phyloP scores from a whole-genome alignment of 106 monocot species.

The Dioscorea alata region DNA sequence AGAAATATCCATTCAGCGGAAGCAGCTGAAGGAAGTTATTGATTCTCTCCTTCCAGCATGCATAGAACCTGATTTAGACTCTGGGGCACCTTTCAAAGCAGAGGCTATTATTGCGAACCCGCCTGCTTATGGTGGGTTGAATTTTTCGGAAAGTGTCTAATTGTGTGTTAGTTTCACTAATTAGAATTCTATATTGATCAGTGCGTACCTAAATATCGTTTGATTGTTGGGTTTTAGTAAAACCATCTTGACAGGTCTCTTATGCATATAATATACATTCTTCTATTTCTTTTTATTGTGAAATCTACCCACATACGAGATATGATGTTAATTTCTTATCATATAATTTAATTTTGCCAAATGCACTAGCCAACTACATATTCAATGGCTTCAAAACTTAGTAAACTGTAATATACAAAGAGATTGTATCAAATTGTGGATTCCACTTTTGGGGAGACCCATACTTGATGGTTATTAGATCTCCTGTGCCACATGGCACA shows the following conservation, averaged over 20 bases:
- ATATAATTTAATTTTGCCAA: too few species aligned
- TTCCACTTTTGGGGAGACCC: too few species aligned
- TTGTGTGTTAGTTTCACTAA: neutral
- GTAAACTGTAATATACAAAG: too few species aligned
- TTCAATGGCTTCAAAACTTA: too few species aligned
- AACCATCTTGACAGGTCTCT: neutral
- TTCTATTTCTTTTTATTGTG: neutral
- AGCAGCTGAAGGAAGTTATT: conserved; percentile 86
- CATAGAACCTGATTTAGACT: conserved; percentile 88
- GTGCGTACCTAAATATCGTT: neutral
- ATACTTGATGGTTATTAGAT: neutral
- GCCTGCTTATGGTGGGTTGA: conserved; percentile 85
- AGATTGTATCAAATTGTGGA: too few species aligned
- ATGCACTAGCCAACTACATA: too few species aligned
- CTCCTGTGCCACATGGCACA: neutral
- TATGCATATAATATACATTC: neutral
- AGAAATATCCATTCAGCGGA: conserved; percentile 76
- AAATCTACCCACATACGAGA: neutral
- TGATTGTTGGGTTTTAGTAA: neutral
- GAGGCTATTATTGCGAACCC: conserved; percentile 97
- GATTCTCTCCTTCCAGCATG: conserved; percentile 90
- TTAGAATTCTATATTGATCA: neutral
- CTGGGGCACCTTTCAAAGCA: conserved; percentile 72
- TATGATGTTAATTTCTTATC: too few species aligned
- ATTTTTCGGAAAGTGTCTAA: neutral